Base-by-base conservation (phyloP, 441 rosid genomes). In the Flueggea neowawraea region DNA sequence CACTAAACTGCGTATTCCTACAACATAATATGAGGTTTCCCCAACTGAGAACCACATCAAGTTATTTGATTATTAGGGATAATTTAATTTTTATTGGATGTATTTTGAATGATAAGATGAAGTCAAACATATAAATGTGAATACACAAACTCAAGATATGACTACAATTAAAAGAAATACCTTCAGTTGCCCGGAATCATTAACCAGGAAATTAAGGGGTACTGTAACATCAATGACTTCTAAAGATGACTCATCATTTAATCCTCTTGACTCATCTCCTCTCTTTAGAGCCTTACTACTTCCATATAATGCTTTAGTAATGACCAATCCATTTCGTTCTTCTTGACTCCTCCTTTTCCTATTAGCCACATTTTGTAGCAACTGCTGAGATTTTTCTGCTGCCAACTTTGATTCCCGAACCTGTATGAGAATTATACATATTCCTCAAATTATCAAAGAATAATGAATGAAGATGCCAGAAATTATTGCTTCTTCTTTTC, bases 161-260 rank as follows among this genome's bases (percentile, higher is more conserved):
- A 31, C 12, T n/a, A 12, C 44, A 63, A 54, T 50, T 8, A 8
- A 65, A 66, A 66, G 67, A 54, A 63, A 58, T 80, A 87, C 96
- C 94, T 87, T 90, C 72, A 92, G 90, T 65, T 79, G 82, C 65
- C 97, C 97, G n/a, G 88, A 73, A 67, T 92, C 95, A 49, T 72
- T 88, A 69, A 95, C 85, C n/a, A 90, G 84, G 81, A 95, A 95
- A 84, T 90, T 95, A 61, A 92, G 87, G 64, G 96, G 94, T 67
- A 86, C 57, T 28, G 99, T 84, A 66, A 95, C 98, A 71, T 95
- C 95, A n/a, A 86, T 75, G 39, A 87, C 75, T 70, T 81, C 82
- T 0, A 84, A 83, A 76, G 77, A 73, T 53, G 57, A 65, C 66
- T n/a, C n/a, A n/a, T n/a, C n/a, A n/a, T n/a, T n/a, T n/a, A n/a